These are phyloP conservation scores for Ambrosia artemisiifolia DNA, from an alignment of 129 eudicot genomes.

Conservation along the genomic window DNA sequence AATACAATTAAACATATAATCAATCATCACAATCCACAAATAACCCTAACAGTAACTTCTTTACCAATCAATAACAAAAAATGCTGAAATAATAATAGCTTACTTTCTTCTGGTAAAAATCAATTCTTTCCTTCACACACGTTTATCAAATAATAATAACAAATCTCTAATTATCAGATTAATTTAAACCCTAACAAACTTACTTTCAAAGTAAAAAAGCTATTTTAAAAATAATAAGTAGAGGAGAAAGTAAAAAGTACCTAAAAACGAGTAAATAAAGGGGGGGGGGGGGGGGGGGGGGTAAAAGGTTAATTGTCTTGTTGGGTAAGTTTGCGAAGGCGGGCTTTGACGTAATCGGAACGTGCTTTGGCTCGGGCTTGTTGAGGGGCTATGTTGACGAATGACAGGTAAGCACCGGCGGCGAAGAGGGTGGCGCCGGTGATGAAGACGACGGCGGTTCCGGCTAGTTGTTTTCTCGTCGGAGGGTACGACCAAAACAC, in stretches of 20 bases:
- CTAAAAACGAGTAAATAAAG: neutral
- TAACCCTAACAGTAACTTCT: neutral
- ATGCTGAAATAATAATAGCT: no score
- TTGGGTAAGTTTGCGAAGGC: conserved; percentile 57
- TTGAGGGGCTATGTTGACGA: conserved; percentile 68
- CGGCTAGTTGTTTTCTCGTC: conserved; percentile 51
- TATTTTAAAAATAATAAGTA: neutral
- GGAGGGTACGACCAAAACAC: conserved; percentile 69
- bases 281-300: neutral
- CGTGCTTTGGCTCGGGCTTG: conserved; percentile 79
- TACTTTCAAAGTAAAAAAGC: neutral
- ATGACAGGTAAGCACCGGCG: conserved; percentile 69
- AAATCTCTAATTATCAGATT: neutral
- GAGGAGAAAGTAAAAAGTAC: neutral
- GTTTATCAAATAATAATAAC: conserved; percentile 5
- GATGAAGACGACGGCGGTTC: conserved; percentile 38
- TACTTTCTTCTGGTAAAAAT: no score
- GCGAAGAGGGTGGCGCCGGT: conserved; percentile 56
- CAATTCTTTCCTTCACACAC: neutral
- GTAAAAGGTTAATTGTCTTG: conserved; percentile 42
- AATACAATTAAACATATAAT: no score
- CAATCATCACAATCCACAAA: neutral
- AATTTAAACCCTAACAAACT: conserved; percentile 2
- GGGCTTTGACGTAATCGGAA: conserved; percentile 60
- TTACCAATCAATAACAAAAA: neutral